Evolutionary conservation across 2,329 filamentous ascomycete species (phyloP).

Genomic region (Mollisia scopiformis): DNA sequence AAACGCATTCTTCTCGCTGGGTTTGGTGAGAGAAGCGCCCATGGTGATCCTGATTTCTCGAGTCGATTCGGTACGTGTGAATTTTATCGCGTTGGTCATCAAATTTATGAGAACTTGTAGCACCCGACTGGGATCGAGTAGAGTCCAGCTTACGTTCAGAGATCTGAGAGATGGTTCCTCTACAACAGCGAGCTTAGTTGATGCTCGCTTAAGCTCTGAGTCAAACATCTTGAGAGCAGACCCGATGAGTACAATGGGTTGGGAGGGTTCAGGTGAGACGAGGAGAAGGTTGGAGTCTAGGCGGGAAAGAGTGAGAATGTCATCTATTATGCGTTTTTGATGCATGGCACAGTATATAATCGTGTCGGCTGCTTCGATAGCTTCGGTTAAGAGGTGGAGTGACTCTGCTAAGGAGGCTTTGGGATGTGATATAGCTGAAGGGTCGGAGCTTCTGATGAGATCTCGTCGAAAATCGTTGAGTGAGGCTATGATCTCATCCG

Average conservation of each 20-base stretch:
- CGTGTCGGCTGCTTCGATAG: conserved; percentile 76
- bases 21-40: conserved; percentile 36
- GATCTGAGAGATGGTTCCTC: conserved; percentile 63
- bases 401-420: conserved; percentile 39
- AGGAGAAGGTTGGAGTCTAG: conserved; percentile 74
- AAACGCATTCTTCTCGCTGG: conserved; percentile 2
- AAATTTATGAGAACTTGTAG: conserved; percentile 81
- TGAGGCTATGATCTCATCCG: conserved; percentile 50
- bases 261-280: conserved; percentile 63
- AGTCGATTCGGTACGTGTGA: conserved; percentile 67
- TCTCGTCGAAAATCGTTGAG: conserved; percentile 10
- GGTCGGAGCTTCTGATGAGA: background rate
- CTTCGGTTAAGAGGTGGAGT: conserved; percentile 54
- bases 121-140: conserved; percentile 72
- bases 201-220: conserved; percentile 69
- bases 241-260: conserved; percentile 56
- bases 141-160: conserved; percentile 63
- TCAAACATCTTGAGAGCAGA: conserved; percentile 78
- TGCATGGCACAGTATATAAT: conserved; percentile 78
- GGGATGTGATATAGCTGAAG: background rate
- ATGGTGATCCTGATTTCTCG: conserved; percentile 53
- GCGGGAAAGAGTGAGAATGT: conserved; percentile 73
- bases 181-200: conserved; percentile 67
- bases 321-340: conserved; percentile 76
- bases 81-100: conserved; percentile 80